Conservation (phyloP, 1,284 basidiomycete genomes). For the Hortiboletus rubellus region DNA sequence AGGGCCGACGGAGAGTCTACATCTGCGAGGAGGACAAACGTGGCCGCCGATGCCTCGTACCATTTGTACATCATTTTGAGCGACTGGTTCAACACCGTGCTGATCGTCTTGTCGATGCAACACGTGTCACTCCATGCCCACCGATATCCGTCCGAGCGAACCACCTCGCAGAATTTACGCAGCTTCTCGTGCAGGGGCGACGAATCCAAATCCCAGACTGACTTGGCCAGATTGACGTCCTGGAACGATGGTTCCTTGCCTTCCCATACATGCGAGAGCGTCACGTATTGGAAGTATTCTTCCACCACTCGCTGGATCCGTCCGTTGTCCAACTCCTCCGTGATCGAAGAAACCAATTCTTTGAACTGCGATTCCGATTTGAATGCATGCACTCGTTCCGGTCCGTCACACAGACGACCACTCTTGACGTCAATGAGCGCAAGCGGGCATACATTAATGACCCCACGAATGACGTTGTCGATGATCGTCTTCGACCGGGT, state of each 20-base stretch:
- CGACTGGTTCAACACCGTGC: too few species aligned
- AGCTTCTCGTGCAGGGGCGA: not conserved
- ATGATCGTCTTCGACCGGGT: not conserved
- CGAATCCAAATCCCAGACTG: constrained; percentile 1
- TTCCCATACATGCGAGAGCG: constrained; percentile 11
- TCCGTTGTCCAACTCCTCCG: not conserved
- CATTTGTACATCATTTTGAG: too few species aligned
- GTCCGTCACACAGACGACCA: constrained; percentile 8
- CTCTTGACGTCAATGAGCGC: constrained; percentile 12
- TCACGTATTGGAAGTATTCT: constrained; percentile 15
- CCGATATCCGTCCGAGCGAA: not conserved
- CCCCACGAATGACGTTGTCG: not conserved
- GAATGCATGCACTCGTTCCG: not conserved
- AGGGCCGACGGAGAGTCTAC: not conserved
- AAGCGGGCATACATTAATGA: not conserved
- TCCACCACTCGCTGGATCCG: not conserved
- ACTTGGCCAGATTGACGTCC: not conserved
- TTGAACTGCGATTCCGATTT: constrained; percentile 6
- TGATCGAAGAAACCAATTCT: constrained; percentile 5
- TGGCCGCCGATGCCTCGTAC: not conserved
- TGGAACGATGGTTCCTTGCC: constrained; percentile 8
- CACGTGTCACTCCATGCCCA: not conserved
- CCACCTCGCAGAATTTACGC: not conserved
- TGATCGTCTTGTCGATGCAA: not conserved
- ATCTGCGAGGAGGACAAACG: not conserved